These are phyloP conservation scores for Didymella glomerata DNA, from an alignment of 2,329 filamentous ascomycete species.

Conservation along the genomic window DNA sequence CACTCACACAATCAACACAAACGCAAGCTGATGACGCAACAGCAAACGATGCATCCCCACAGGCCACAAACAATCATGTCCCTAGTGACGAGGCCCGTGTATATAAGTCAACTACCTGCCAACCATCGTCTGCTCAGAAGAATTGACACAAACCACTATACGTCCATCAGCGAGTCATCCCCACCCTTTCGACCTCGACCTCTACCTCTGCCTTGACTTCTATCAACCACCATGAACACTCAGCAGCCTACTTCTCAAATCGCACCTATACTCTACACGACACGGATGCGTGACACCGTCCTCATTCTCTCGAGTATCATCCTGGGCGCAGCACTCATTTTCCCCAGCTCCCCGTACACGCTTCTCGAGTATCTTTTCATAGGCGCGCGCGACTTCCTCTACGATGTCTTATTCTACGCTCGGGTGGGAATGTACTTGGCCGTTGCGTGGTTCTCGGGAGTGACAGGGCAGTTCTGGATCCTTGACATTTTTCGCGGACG, in stretches of 20 bases:
- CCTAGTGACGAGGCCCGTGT: background rate
- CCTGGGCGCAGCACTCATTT: constrained; percentile 1
- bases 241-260: background rate
- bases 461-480: constrained; percentile 10
- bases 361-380: background rate
- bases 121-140: background rate
- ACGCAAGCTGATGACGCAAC: background rate
- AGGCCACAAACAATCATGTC: background rate
- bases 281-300: background rate
- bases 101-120: background rate
- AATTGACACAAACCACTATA: background rate
- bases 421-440: constrained; percentile 1
- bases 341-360: background rate
- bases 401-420: background rate
- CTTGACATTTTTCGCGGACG: constrained; percentile 6
- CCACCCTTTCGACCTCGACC: background rate
- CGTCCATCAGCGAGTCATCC: background rate
- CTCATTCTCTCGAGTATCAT: background rate
- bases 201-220: too few relatives aligned
- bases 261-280: background rate
- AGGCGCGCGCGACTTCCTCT: background rate
- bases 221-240: background rate
- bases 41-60: background rate
- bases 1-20: background rate
- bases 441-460: background rate